Conservation (phyloP, 352 stramenopile genomes). For the Pythium brassicae region DNA sequence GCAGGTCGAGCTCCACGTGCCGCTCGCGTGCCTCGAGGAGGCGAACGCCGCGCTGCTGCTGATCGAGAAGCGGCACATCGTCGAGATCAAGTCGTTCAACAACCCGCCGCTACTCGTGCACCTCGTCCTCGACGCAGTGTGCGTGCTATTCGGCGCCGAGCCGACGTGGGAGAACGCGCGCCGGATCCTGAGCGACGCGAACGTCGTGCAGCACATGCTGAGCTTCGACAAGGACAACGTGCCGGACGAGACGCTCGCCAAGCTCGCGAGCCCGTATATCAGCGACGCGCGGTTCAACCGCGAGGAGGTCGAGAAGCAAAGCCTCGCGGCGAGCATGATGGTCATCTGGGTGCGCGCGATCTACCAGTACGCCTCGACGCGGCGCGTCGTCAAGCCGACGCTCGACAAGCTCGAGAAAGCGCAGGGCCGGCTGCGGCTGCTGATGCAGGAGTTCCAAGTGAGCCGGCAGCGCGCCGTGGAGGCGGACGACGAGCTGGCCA, state of each 20-base stretch:
- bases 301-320: conserved; percentile 74
- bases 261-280: conserved; percentile 47
- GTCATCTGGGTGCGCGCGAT: conserved; percentile 72
- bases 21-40: conserved; percentile 61
- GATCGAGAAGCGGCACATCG: conserved; percentile 70
- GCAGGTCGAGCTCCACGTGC: conserved; percentile 49
- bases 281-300: conserved; percentile 47
- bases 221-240: conserved; percentile 75
- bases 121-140: conserved; percentile 65
- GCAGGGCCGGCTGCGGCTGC: conserved; percentile 35
- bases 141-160: conserved; percentile 66
- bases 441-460: conserved; percentile 65
- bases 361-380: conserved; percentile 47
- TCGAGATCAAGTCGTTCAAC: conserved; percentile 84
- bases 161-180: conserved; percentile 71
- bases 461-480: conserved; percentile 59
- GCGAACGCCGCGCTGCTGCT: conserved; percentile 53
- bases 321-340: conserved; percentile 72
- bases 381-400: conserved; percentile 52
- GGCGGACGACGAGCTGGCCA: conserved; percentile 27
- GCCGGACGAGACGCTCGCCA: conserved; percentile 24
- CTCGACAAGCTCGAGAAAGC: conserved; percentile 63
- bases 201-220: conserved; percentile 67
- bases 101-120: conserved; percentile 67
- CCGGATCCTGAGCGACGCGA: conserved; percentile 53